These are phyloP conservation scores for Acacia melanoxylon DNA, from an alignment of 306 rosid species.

Conservation along the genomic window DNA sequence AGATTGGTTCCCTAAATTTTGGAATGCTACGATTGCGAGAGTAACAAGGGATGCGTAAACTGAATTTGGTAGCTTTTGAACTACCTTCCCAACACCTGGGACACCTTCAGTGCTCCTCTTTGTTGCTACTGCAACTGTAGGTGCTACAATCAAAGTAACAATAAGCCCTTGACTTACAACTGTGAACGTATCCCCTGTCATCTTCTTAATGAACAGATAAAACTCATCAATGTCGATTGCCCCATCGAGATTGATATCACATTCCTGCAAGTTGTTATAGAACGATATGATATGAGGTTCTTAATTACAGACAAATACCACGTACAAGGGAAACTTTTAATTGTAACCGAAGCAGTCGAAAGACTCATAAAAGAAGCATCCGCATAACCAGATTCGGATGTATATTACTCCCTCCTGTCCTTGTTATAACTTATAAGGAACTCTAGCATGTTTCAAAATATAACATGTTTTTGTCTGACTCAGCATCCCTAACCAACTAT, in stretches of 20 bases:
- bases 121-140: conserved; percentile 76
- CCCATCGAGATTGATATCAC: conserved; percentile 59
- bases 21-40: conserved; percentile 55
- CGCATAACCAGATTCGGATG: background rate
- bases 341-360: conserved; percentile 9
- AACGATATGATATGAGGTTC: background rate
- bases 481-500: too few species aligned
- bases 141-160: conserved; percentile 75
- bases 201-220: conserved; percentile 41
- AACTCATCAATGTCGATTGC: conserved; percentile 69
- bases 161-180: conserved; percentile 67
- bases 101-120: conserved; percentile 88
- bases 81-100: conserved; percentile 77
- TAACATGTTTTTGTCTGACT: too few species aligned
- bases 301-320: conserved; percentile 1
- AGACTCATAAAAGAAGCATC: background rate
- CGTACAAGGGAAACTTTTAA: background rate
- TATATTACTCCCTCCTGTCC: too few species aligned
- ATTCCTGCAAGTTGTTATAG: conserved; percentile 44
- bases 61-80: conserved; percentile 69
- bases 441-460: too few species aligned
- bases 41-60: conserved; percentile 73
- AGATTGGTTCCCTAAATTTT: conserved; percentile 34
- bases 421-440: too few species aligned
- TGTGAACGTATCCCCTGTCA: conserved; percentile 59